Evolutionary conservation across 495 filamentous ascomycete species (phyloP).

Genomic region (Annulohypoxylon bovei): DNA sequence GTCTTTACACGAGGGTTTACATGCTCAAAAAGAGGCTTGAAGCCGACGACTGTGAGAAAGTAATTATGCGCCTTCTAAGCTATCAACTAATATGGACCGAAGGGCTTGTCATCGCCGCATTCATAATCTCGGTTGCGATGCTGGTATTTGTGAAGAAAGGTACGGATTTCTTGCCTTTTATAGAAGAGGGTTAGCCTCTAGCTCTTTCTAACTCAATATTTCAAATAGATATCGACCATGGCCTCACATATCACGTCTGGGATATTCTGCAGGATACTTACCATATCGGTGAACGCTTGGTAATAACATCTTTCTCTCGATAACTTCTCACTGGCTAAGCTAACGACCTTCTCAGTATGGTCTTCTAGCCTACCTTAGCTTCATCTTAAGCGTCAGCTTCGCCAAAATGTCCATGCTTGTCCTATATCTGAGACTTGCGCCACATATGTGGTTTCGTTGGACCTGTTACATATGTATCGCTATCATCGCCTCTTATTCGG

Average conservation of each 20-base stretch:
- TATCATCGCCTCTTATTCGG: slow-evolving; percentile 24
- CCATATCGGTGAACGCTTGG: slow-evolving; percentile 32
- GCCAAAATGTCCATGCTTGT: slow-evolving; percentile 34
- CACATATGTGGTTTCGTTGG: slow-evolving; percentile 25
- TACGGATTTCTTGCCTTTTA: not conserved
- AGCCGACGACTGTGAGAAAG: slow-evolving; percentile 26
- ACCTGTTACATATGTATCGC: slow-evolving; percentile 22
- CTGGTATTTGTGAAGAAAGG: slow-evolving; percentile 35
- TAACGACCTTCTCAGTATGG: slow-evolving; percentile 23
- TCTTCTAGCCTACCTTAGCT: slow-evolving; percentile 26
- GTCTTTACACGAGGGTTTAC: slow-evolving; percentile 20
- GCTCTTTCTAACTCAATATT: not conserved
- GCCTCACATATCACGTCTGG: slow-evolving; percentile 38
- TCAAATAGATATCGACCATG: slow-evolving; percentile 31
- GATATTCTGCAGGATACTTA: slow-evolving; percentile 33
- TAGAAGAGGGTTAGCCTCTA: too few species aligned
- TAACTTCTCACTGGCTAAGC: not conserved
- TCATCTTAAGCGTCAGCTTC: slow-evolving; percentile 35
- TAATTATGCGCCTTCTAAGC: not conserved
- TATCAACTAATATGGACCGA: slow-evolving; percentile 2
- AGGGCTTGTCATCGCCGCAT: slow-evolving; percentile 30
- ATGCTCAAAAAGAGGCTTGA: slow-evolving; percentile 17
- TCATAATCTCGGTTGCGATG: slow-evolving; percentile 30
- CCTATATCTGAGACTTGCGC: slow-evolving; percentile 28
- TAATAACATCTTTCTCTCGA: not conserved